Evolutionary conservation across 164 flowering plant species (phyloP).

Genomic region (grape (Vitis vinifera)): DNA sequence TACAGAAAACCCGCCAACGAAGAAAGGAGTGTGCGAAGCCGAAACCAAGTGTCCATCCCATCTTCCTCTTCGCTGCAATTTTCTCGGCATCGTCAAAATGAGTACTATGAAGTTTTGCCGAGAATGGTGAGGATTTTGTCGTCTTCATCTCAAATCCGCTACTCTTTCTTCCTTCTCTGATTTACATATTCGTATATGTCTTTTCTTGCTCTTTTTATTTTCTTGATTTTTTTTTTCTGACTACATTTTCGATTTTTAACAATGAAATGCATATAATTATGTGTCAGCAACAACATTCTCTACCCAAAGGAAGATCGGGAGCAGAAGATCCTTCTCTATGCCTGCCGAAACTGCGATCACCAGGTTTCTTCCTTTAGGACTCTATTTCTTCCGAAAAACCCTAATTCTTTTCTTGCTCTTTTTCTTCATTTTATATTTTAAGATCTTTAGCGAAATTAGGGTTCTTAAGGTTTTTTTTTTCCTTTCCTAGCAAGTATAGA

Average conservation of each 20-base stretch:
- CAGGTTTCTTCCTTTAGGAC: conserved; percentile 42
- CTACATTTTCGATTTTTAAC: too few relatives aligned
- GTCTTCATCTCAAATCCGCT: neutral
- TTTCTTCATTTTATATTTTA: neutral
- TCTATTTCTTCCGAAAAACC: too few relatives aligned
- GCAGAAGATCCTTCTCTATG: conserved; percentile 78
- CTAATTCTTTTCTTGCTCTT: neutral
- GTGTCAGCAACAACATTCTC: conserved; percentile 77
- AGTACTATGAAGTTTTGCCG: conserved; percentile 99
- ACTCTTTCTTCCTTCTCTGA: neutral
- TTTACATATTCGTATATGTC: neutral
- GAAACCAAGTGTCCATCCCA: too few relatives aligned
- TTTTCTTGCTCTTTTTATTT: neutral
- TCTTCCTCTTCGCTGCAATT: too few relatives aligned
- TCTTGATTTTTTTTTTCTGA: neutral
- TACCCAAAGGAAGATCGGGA: conserved; percentile 90
- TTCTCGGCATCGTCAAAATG: conserved; percentile 35
- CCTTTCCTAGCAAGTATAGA: too few relatives aligned
- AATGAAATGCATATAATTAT: too few relatives aligned
- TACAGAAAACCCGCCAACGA: too few relatives aligned
- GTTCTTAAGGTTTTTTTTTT: too few relatives aligned
- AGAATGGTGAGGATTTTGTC: conserved; percentile 56
- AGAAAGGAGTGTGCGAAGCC: too few relatives aligned
- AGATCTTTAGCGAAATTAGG: neutral
- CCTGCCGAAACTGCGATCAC: conserved; percentile 91